A percentile compares a stretch with the other conserved stretches of the same genome.
Conservation (phyloP, 129 eudicot genomes). For the Tagetes erecta region DNA sequence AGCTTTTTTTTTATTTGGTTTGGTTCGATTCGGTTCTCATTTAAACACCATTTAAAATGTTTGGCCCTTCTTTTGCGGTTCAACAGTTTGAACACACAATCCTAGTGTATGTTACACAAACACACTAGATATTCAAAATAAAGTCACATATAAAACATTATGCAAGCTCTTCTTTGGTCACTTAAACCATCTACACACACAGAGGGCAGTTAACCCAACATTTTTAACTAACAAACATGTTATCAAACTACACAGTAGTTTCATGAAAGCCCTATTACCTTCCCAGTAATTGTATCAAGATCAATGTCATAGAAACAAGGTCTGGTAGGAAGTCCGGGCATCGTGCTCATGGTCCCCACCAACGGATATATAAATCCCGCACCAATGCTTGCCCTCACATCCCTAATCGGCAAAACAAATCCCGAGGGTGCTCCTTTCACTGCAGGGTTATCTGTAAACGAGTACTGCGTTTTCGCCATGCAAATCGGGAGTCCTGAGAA, state of each 20-base stretch:
- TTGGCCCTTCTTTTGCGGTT: background rate
- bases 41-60: too few relatives aligned
- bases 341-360: slow-evolving; percentile 97
- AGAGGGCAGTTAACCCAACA: background rate
- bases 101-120: background rate
- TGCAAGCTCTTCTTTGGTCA: background rate
- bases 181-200: background rate
- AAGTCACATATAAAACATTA: background rate
- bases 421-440: slow-evolving; percentile 90
- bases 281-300: slow-evolving; percentile 80
- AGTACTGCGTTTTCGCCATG: slow-evolving; percentile 99
- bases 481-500: slow-evolving; percentile 83
- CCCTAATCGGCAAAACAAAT: slow-evolving; percentile 86
- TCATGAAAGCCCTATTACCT: slow-evolving; percentile 87
- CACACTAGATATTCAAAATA: background rate
- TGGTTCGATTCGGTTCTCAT: too few relatives aligned
- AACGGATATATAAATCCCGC: slow-evolving; percentile 97
- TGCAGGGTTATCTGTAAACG: slow-evolving; percentile 81
- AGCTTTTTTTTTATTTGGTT: too few relatives aligned
- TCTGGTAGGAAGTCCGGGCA: slow-evolving; percentile 99
- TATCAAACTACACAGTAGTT: background rate
- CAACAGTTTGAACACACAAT: background rate
- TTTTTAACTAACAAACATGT: slow-evolving; percentile 4
- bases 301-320: slow-evolving; percentile 97
- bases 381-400: slow-evolving; percentile 93